Evolutionary conservation across 805 yeast species (phyloP), one percentile per base, ranked within the genome.

Genomic region (Yarrowia sp.): DNA sequence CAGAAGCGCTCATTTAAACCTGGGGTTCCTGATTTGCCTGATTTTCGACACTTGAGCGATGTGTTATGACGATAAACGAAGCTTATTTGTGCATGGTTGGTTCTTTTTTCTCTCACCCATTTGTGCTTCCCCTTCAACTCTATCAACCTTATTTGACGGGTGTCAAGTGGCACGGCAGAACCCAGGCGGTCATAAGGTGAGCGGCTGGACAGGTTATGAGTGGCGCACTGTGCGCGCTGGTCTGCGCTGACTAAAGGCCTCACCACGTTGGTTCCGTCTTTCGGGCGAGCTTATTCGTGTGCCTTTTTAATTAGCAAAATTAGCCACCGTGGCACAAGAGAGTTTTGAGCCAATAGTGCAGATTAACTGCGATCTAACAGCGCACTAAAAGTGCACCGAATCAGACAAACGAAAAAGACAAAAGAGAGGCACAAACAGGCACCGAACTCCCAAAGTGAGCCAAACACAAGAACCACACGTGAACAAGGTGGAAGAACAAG

Each of bases 301-400:
- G 38, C 8, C 52, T 14, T 15, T 24, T 30, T 47, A 30, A 30
- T 30, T 46, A 30, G 33, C 42, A 52, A 52, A 52, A 52, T 53
- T 55, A 55, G 61, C 61, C 61, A 55, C 61, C 61, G 61, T 55
- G 61, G 61, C 61, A 55, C 46, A n/a, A 24, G 46, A 33, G n/a
- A 55, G 46, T 55, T n/a, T 55, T n/a, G 61, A 55, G 46, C 58
- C 58, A 52, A 52, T 9, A 15, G 42, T 52, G 58, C 58, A 36
- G 58, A 52, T 52, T 52, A 38, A 38, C 43, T 52, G 58, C 58
- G 58, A 52, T 52, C 58, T 52, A 52, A 52, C 58, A 36, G 58
- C 43, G 58, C 58, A 36, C 58, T 52, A 52, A 52, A 52, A 52
- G 43, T 30, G 50, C 38, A 47, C 52, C 19, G 38, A 47, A 47